Base-by-base conservation (phyloP, 257 asterid species). In the Nicotiana undulata region DNA sequence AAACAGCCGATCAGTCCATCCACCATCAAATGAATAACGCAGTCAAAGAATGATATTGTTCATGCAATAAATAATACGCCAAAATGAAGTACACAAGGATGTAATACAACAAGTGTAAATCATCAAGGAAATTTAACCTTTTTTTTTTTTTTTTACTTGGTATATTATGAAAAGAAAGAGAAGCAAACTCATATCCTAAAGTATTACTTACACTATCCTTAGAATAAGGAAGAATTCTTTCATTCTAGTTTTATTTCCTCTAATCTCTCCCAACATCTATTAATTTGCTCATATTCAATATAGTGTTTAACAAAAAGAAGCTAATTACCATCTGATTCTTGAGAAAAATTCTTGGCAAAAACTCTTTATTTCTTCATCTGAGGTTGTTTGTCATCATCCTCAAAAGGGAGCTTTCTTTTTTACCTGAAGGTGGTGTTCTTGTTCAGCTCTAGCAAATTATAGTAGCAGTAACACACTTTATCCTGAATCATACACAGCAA, bases 181-280 rank as follows among this genome's bases (percentile, higher is more conserved):
- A 81, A 59, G 88, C 84, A 86, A 86, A 87, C 53, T 28, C 80
- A 75, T 87, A 83, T 86, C 84, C 90, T 91, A 84, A 90, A 87
- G 6, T 63, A 13, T 63, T 64, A 20, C 18, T 86, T 90, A 88
- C 72, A 82, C 88, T 11, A 52, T 28, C 16, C 75, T 8, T 37
- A 37, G 2, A 37, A 6, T 6, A 1, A 37, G 44, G 9, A 37
- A 37, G 1, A 37, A 37, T 37, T 37, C 9, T 6, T 51, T 63
- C 66, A n/a, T 37, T 18, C 32, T 76, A 24, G 13, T 9, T 46
- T 5, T 20, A 15, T n/a, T 75, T 59, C 63, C 75, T 44, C 31
- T 34, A 61, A 61, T 67, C 53, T 68, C 34, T 56, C 56, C 17
- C 4, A 9, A 58, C 53, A 37, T 40, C 76, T 55, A 34, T 37